Evolutionary conservation across 2,329 filamentous ascomycete genomes (phyloP).

Genomic region (Plenodomus tracheiphilus): DNA sequence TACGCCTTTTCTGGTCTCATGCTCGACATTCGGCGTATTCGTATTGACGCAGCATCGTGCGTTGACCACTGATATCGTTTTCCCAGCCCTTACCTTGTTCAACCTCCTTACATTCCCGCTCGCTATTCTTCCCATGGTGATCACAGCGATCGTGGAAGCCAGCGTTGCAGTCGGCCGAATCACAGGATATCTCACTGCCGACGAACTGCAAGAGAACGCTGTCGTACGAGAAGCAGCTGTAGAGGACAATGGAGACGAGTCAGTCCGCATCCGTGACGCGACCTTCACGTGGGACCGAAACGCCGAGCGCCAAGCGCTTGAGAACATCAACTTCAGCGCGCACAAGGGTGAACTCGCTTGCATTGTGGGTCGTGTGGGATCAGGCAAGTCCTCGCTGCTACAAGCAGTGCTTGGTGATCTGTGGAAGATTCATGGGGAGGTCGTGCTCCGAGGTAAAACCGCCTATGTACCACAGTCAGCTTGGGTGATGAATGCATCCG

Average conservation of each 20-base stretch:
- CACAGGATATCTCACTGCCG: constrained; percentile 80
- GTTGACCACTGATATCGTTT: constrained; percentile 91
- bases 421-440: constrained; percentile 84
- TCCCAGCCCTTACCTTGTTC: constrained; percentile 90
- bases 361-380: constrained; percentile 89
- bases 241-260: constrained; percentile 79
- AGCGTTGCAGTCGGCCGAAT: constrained; percentile 88
- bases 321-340: constrained; percentile 84
- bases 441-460: constrained; percentile 77
- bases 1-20: constrained; percentile 96
- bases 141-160: constrained; percentile 93
- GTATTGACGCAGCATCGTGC: constrained; percentile 81
- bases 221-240: constrained; percentile 71
- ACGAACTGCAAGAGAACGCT: constrained; percentile 87
- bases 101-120: constrained; percentile 95
- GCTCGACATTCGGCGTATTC: constrained; percentile 93
- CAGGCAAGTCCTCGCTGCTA: constrained; percentile 91
- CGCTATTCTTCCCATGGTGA: constrained; percentile 94
- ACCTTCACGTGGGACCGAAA: constrained; percentile 95
- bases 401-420: constrained; percentile 88
- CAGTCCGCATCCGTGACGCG: constrained; percentile 78
- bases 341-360: constrained; percentile 93
- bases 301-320: constrained; percentile 67
- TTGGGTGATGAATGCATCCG: constrained; percentile 98
- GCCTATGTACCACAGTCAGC: constrained; percentile 92